Percentiles rank a stretch among this genome's conserved stretches.
These are phyloP conservation scores for Botrytis fabae DNA, from an alignment of 2,329 filamentous ascomycete species.

Conservation along the genomic window DNA sequence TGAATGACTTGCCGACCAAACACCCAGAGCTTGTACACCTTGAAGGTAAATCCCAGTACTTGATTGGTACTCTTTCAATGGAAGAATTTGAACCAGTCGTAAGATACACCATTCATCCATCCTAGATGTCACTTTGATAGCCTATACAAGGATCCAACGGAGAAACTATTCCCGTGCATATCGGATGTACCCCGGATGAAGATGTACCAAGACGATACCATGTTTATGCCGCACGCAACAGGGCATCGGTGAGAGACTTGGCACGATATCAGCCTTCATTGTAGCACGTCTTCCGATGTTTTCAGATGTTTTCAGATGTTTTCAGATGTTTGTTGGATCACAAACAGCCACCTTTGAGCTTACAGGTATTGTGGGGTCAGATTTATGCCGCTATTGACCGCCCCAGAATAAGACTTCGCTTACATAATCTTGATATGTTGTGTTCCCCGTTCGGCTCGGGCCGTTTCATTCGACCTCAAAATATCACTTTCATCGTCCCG, in stretches of 20 bases:
- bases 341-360: neutral
- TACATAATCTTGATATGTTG: neutral
- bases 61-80: neutral
- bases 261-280: neutral
- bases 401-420: neutral
- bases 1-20: neutral
- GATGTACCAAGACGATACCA: neutral
- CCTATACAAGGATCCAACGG: neutral
- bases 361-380: neutral
- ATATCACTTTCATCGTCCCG: neutral
- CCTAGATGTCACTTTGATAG: neutral
- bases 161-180: neutral
- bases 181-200: neutral
- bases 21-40: neutral
- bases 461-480: neutral
- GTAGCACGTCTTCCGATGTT: neutral
- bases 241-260: neutral
- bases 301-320: too few species aligned
- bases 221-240: neutral
- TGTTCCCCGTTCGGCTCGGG: neutral
- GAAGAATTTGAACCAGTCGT: neutral
- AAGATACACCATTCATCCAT: neutral
- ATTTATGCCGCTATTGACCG: neutral
- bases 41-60: too few species aligned
- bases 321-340: neutral